phyloP scores from a whole-genome alignment of 371 early-diverging fungal genomes.

The Chytridium lagenaria region DNA sequence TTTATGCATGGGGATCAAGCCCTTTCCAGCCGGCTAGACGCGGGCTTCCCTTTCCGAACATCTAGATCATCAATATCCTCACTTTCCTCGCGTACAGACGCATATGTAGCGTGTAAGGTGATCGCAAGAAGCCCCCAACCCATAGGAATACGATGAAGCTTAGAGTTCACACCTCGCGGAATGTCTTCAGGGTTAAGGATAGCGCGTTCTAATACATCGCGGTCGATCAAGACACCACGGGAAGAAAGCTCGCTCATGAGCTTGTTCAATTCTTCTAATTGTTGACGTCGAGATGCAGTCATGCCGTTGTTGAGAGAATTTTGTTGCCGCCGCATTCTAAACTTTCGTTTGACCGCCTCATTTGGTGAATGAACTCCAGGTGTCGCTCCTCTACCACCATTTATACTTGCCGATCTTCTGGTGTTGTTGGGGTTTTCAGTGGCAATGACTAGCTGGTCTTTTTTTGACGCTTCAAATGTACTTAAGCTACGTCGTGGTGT shows the following conservation, averaged over 20 bases:
- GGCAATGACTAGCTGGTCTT: no score
- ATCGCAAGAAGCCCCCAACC: constrained; percentile 18
- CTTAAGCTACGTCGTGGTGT: no score
- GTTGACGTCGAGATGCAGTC: not conserved
- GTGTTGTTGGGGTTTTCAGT: no score
- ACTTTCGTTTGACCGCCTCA: not conserved
- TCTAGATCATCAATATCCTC: not conserved
- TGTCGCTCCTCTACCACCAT: no score
- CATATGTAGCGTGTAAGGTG: not conserved
- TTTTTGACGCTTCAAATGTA: no score
- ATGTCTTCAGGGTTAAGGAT: not conserved
- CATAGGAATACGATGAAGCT: not conserved
- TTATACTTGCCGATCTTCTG: no score
- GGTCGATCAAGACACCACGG: not conserved
- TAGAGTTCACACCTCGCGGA: not conserved
- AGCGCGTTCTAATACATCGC: constrained; percentile 1
- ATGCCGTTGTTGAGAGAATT: not conserved
- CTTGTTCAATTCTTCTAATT: not conserved
- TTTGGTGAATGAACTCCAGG: constrained; percentile 4
- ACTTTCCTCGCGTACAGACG: not conserved
- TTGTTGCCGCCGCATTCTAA: not conserved
- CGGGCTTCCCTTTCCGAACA: not conserved
- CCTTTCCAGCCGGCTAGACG: not conserved
- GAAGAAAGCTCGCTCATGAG: not conserved
- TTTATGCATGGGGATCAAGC: constrained; percentile 20